Conservation (phyloP, 768 basidiomycete genomes). For the Cubamyces sp. region DNA sequence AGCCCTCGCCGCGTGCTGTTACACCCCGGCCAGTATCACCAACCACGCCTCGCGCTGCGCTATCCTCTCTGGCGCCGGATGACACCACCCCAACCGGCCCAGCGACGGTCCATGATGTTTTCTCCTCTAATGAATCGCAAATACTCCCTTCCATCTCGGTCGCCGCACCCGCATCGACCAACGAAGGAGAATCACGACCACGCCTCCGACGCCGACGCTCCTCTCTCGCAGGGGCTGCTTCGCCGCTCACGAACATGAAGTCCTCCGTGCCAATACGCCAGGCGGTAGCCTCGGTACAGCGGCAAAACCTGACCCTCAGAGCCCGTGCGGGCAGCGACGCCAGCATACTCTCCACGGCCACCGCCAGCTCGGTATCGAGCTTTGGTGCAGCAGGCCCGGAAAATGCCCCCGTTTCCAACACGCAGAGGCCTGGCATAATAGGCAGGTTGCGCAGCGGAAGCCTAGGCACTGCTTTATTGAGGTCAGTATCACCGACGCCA, state of each 20-base stretch:
- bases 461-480: conserved; percentile 38
- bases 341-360: conserved; percentile 26
- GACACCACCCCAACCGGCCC: conserved; percentile 44
- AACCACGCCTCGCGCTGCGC: conserved; percentile 31
- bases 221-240: conserved; percentile 57
- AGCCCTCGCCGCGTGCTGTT: conserved; percentile 33
- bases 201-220: conserved; percentile 65
- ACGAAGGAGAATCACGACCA: conserved; percentile 35
- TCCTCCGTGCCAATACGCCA: conserved; percentile 50
- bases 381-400: conserved; percentile 37
- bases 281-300: conserved; percentile 53
- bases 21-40: conserved; percentile 31
- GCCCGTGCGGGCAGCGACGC: conserved; percentile 51
- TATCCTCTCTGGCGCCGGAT: conserved; percentile 32
- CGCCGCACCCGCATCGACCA: conserved; percentile 30
- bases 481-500: conserved; percentile 34
- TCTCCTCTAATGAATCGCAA: conserved; percentile 25
- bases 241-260: conserved; percentile 61
- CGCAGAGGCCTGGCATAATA: conserved; percentile 43
- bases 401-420: not conserved
- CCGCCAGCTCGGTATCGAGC: conserved; percentile 28
- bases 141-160: conserved; percentile 36
- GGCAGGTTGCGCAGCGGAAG: conserved; percentile 64
- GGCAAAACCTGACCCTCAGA: conserved; percentile 49
- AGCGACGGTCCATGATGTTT: conserved; percentile 30